These are phyloP conservation scores for Cadophora sp. DNA, from an alignment of 2,329 filamentous ascomycete genomes.

Conservation along the genomic window DNA sequence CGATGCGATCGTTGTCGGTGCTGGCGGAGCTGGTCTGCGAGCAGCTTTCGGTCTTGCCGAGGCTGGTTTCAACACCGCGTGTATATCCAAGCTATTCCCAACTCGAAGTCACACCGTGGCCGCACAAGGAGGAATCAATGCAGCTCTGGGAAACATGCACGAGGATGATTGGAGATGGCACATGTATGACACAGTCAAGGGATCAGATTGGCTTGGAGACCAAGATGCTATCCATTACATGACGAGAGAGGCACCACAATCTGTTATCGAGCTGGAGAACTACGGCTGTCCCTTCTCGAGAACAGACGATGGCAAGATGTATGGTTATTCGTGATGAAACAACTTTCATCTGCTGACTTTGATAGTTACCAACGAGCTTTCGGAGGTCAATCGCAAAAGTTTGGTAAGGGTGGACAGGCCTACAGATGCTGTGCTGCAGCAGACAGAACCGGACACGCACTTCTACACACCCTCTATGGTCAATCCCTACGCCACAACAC, in stretches of 20 bases:
- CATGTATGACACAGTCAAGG: slow-evolving; percentile 99
- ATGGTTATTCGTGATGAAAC: slow-evolving; percentile 44
- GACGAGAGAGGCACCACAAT: slow-evolving; percentile 91
- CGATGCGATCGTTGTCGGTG: slow-evolving; percentile 93
- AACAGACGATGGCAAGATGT: slow-evolving; percentile 97
- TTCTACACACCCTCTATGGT: slow-evolving; percentile 97
- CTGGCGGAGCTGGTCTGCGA: slow-evolving; percentile 81
- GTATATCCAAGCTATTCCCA: slow-evolving; percentile 78
- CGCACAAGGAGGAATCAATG: slow-evolving; percentile 85
- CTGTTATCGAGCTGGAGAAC: slow-evolving; percentile 94
- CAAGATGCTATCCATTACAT: slow-evolving; percentile 99
- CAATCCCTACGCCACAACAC: slow-evolving; percentile 97
- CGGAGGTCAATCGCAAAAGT: slow-evolving; percentile 95
- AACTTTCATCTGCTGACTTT: slow-evolving; percentile 30
- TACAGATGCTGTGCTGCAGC: slow-evolving; percentile 93
- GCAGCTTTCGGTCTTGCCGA: slow-evolving; percentile 87
- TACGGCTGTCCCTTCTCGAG: slow-evolving; percentile 97
- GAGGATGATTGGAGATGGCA: slow-evolving; percentile 99
- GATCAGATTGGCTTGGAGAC: slow-evolving; percentile 96
- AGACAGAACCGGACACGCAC: slow-evolving; percentile 95
- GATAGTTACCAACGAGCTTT: slow-evolving; percentile 93
- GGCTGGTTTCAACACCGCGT: slow-evolving; percentile 88
- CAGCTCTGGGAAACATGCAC: slow-evolving; percentile 93
- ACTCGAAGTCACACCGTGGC: slow-evolving; percentile 87
- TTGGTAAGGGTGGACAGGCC: slow-evolving; percentile 94